A percentile compares a stretch with the other conserved stretches of the same genome.
These are phyloP conservation scores for Aegilops umbellulata DNA, from an alignment of 176 grass and related monocot species.

Conservation along the genomic window DNA sequence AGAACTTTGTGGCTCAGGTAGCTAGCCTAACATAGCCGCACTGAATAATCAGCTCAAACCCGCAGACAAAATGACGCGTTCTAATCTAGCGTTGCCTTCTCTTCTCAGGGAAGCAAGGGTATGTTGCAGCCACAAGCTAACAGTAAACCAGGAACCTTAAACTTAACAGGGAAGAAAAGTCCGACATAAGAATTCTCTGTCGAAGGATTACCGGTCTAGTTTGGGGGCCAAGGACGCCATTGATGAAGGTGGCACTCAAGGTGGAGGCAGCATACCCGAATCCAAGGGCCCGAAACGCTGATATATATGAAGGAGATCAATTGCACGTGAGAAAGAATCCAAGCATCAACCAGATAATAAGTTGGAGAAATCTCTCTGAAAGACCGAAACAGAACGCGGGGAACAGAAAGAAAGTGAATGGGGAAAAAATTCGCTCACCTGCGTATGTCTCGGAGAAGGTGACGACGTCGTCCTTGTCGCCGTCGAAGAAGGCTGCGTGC, in stretches of 20 bases:
- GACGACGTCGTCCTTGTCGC: conserved; percentile 70
- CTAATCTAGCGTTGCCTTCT: background rate
- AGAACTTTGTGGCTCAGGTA: background rate
- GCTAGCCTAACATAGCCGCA: background rate
- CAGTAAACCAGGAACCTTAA: background rate
- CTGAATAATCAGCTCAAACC: background rate
- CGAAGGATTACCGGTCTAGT: conserved; percentile 35
- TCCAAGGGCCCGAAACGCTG: conserved; percentile 56
- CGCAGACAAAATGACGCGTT: background rate
- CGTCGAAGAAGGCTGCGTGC: conserved; percentile 88
- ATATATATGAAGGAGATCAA: background rate
- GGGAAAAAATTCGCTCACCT: conserved; percentile 31
- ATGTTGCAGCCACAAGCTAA: background rate
- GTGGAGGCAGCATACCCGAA: conserved; percentile 30
- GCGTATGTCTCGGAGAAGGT: conserved; percentile 64
- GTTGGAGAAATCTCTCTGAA: background rate
- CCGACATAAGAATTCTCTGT: background rate
- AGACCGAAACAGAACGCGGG: background rate
- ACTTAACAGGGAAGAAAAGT: background rate
- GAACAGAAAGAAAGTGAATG: background rate
- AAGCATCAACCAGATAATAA: background rate
- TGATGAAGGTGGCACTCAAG: conserved; percentile 48
- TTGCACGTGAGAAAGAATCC: background rate
- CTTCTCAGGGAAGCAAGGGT: background rate
- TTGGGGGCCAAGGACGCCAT: conserved; percentile 34